Conservation (phyloP, 2,329 filamentous ascomycete species). For the Peltaster fructicola region DNA sequence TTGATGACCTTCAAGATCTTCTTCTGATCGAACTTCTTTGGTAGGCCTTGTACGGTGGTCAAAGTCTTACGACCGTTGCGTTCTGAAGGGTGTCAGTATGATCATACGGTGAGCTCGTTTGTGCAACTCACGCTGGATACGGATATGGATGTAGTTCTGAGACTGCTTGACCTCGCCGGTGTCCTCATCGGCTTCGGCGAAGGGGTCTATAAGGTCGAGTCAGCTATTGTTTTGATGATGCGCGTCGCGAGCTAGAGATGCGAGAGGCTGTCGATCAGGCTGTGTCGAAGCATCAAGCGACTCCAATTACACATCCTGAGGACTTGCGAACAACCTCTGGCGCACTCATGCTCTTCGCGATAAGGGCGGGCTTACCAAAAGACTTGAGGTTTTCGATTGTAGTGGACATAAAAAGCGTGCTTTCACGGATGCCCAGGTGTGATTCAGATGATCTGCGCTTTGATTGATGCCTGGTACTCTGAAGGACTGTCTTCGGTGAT, state of each 20-base stretch:
- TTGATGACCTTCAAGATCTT: constrained; percentile 99
- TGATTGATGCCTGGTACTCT: too few relatives aligned
- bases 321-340: not conserved
- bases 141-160: constrained; percentile 98
- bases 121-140: constrained; percentile 76
- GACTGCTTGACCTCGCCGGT: constrained; percentile 87
- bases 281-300: too few relatives aligned
- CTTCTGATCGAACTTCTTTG: constrained; percentile 98
- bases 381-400: constrained; percentile 89
- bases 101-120: not conserved
- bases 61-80: constrained; percentile 99
- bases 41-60: constrained; percentile 97
- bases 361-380: constrained; percentile 81
- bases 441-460: too few relatives aligned
- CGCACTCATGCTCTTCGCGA: not conserved
- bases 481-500: too few relatives aligned
- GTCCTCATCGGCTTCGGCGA: constrained; percentile 99
- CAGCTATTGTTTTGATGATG: constrained; percentile 6
- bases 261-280: too few relatives aligned
- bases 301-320: too few relatives aligned
- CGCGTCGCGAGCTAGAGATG: too few relatives aligned
- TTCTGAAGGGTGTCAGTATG: constrained; percentile 37
- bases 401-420: constrained; percentile 55
- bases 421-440: constrained; percentile 1
- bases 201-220: constrained; percentile 56